phyloP scores from a whole-genome alignment of 495 filamentous ascomycete genomes.

The Talaromyces stipitatus region DNA sequence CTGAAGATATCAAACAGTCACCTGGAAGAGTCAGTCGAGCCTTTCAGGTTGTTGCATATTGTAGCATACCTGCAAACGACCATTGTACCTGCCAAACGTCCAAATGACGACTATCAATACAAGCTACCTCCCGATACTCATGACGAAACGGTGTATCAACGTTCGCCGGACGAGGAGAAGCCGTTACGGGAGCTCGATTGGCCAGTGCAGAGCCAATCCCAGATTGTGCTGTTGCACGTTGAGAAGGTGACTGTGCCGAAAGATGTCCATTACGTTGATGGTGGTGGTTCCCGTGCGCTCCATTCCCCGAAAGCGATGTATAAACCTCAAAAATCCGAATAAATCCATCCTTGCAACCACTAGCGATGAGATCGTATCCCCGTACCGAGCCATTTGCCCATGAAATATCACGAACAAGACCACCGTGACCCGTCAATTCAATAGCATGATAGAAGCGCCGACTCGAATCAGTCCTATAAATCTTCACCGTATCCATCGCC shows the following conservation, averaged over 20 bases:
- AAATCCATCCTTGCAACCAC: constrained; percentile 83
- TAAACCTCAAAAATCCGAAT: constrained; percentile 78
- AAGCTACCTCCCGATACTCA: constrained; percentile 37
- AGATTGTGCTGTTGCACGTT: constrained; percentile 35
- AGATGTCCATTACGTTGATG: constrained; percentile 23
- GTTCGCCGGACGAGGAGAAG: constrained; percentile 24
- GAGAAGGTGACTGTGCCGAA: constrained; percentile 25
- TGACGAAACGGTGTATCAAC: constrained; percentile 35
- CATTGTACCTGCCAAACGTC: constrained; percentile 45
- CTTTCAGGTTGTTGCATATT: neutral
- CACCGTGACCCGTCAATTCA: constrained; percentile 60
- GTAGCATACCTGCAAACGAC: constrained; percentile 35
- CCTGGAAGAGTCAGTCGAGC: constrained; percentile 19
- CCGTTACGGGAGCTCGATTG: constrained; percentile 24
- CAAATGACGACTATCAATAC: constrained; percentile 40
- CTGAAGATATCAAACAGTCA: constrained; percentile 41
- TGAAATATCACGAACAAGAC: constrained; percentile 80
- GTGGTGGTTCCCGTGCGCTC: constrained; percentile 14
- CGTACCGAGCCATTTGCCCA: constrained; percentile 87
- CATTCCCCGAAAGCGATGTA: constrained; percentile 32
- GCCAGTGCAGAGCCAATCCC: constrained; percentile 46
- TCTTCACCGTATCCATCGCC: constrained; percentile 67
- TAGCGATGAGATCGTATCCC: constrained; percentile 84
- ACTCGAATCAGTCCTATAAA: constrained; percentile 69
- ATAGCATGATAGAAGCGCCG: constrained; percentile 69